Evolutionary conservation across 2,329 filamentous ascomycete species (phyloP).

Genomic region (Colletotrichum nymphaeae): DNA sequence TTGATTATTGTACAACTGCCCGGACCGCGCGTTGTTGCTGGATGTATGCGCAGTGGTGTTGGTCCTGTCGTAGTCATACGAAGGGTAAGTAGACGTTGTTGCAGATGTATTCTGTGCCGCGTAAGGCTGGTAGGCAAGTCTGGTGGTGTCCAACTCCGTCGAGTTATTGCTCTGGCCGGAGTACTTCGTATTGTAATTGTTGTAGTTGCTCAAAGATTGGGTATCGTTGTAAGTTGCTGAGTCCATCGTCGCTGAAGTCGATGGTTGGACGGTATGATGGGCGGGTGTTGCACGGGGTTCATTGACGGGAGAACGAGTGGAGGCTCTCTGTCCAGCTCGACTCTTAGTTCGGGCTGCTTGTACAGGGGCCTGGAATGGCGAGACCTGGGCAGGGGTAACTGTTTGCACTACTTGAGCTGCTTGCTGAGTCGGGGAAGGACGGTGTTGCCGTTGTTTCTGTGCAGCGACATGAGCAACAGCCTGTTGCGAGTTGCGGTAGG

Average conservation of each 20-base stretch:
- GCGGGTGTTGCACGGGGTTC: constrained; percentile 38
- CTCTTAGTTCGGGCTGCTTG: constrained; percentile 45
- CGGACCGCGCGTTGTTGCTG: constrained; percentile 38
- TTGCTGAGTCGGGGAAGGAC: constrained; percentile 38
- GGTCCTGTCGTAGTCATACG: constrained; percentile 45
- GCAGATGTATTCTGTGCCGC: constrained; percentile 30
- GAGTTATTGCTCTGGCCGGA: constrained; percentile 20
- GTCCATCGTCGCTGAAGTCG: constrained; percentile 42
- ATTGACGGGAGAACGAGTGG: constrained; percentile 44
- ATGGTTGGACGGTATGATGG: constrained; percentile 46
- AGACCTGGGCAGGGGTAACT: constrained; percentile 42
- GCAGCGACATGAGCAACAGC: constrained; percentile 35
- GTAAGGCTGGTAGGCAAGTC: constrained; percentile 34
- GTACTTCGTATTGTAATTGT: constrained; percentile 39
- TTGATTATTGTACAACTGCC: constrained; percentile 24
- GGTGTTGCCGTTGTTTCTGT: constrained; percentile 43
- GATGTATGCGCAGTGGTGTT: constrained; percentile 38
- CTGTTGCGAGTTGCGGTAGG: constrained; percentile 21
- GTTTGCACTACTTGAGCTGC: constrained; percentile 39
- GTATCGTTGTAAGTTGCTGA: constrained; percentile 22
- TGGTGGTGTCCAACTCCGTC: background rate
- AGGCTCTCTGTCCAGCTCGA: constrained; percentile 47
- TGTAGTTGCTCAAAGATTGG: constrained; percentile 40
- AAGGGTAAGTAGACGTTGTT: constrained; percentile 35
- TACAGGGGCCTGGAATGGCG: constrained; percentile 43